Evolutionary conservation across 805 yeast genomes (phyloP).

Genomic region (Yarrowia sp.): DNA sequence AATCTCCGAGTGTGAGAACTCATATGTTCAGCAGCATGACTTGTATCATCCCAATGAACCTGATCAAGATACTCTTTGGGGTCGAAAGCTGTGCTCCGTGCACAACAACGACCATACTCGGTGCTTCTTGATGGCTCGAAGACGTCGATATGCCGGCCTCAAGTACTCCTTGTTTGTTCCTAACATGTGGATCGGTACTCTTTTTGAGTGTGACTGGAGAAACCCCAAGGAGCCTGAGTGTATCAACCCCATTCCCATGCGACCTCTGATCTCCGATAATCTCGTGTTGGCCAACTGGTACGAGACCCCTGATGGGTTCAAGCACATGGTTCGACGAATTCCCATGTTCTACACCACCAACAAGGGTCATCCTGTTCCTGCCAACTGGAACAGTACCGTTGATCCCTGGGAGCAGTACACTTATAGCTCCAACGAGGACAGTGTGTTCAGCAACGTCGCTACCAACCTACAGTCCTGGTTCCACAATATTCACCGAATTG

Average conservation of each 20-base stretch:
- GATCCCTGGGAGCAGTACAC: slow-evolving; percentile 28
- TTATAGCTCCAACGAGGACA: not conserved
- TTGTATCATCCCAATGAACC: slow-evolving; percentile 41
- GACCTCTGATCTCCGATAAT: slow-evolving; percentile 43
- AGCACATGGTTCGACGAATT: slow-evolving; percentile 34
- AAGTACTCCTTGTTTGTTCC: slow-evolving; percentile 36
- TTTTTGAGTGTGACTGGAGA: slow-evolving; percentile 41
- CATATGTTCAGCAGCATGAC: slow-evolving; percentile 39
- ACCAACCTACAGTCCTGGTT: slow-evolving; percentile 30
- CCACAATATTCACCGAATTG: slow-evolving; percentile 9
- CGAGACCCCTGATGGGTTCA: slow-evolving; percentile 38
- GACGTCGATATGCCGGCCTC: slow-evolving; percentile 39
- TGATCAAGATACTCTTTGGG: slow-evolving; percentile 42
- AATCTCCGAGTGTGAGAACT: slow-evolving; percentile 40
- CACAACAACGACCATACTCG: slow-evolving; percentile 27
- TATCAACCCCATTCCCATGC: slow-evolving; percentile 41
- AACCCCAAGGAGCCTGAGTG: slow-evolving; percentile 31
- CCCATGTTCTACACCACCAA: slow-evolving; percentile 39
- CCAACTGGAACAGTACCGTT: slow-evolving; percentile 7
- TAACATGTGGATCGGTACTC: slow-evolving; percentile 45
- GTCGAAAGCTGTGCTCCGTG: slow-evolving; percentile 42
- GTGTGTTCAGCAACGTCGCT: slow-evolving; percentile 3
- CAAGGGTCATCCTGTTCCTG: slow-evolving; percentile 12
- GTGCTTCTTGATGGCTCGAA: slow-evolving; percentile 44
- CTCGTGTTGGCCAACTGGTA: slow-evolving; percentile 41